A percentile compares a stretch with the other conserved stretches of the same genome.
Conservation (phyloP, 2,329 filamentous ascomycete genomes). For the Trichoderma simmonsii region DNA sequence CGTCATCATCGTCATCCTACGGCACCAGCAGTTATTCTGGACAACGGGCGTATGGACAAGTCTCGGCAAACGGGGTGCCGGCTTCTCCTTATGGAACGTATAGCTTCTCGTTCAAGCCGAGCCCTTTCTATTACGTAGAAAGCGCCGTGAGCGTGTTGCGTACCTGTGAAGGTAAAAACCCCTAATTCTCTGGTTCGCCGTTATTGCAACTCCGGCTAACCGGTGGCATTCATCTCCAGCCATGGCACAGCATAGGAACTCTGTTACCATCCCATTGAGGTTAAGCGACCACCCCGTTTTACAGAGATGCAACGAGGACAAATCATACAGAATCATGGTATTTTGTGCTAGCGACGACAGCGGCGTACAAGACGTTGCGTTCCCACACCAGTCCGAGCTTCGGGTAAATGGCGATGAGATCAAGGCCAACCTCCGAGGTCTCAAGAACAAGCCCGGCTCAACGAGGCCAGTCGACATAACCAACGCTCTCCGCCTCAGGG, state of each 20-base stretch:
- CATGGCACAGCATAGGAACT: constrained; percentile 54
- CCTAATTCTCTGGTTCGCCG: too few relatives aligned
- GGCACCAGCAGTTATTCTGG: background rate
- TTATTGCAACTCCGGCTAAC: background rate
- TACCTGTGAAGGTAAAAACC: constrained; percentile 66
- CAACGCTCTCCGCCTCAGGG: constrained; percentile 64
- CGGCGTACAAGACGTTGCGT: constrained; percentile 72
- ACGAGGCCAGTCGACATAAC: constrained; percentile 94
- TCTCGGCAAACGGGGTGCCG: background rate
- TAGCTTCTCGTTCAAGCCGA: constrained; percentile 56
- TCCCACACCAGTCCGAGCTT: constrained; percentile 89
- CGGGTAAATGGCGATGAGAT: constrained; percentile 86
- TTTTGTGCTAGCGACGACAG: constrained; percentile 71
- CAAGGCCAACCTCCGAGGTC: constrained; percentile 86
- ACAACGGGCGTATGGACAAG: background rate
- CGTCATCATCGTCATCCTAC: constrained; percentile 12
- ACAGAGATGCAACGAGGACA: constrained; percentile 56
- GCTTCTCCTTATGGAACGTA: constrained; percentile 20
- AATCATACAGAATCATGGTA: constrained; percentile 70
- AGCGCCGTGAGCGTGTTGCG: constrained; percentile 62
- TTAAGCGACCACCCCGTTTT: constrained; percentile 52
- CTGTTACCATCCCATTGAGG: constrained; percentile 44
- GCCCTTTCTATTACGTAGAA: constrained; percentile 78
- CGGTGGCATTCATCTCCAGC: constrained; percentile 34
- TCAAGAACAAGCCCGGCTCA: constrained; percentile 95